phyloP scores from a whole-genome alignment of 306 rosid genomes.

The Datisca glomerata region DNA sequence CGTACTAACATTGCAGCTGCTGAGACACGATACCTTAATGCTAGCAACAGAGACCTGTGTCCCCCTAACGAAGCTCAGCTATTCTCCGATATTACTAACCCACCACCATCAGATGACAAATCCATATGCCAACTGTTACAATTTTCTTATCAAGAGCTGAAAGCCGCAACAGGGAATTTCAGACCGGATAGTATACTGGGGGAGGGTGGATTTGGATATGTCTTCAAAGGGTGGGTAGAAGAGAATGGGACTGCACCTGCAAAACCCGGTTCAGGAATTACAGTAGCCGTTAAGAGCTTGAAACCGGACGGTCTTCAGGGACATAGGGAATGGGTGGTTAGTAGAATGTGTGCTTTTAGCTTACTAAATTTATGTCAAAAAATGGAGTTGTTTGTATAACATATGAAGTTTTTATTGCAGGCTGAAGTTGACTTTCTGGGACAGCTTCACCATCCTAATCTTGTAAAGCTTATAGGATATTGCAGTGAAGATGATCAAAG shows the following conservation, averaged over 20 bases:
- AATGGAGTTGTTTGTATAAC: too few species aligned
- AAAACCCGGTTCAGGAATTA: constrained; percentile 80
- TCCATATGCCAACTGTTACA: constrained; percentile 50
- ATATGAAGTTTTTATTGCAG: too few species aligned
- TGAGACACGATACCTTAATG: constrained; percentile 80
- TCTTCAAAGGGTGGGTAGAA: constrained; percentile 95
- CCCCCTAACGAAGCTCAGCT: constrained; percentile 61
- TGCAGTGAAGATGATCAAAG: constrained; percentile 96
- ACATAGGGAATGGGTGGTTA: constrained; percentile 99
- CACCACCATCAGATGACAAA: constrained; percentile 39
- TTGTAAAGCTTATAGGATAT: constrained; percentile 86
- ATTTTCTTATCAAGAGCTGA: constrained; percentile 77
- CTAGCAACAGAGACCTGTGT: constrained; percentile 77
- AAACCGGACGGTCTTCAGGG: constrained; percentile 97
- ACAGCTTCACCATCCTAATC: constrained; percentile 96
- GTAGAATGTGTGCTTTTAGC: too few species aligned
- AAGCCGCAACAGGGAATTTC: constrained; percentile 94
- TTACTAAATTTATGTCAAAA: too few species aligned
- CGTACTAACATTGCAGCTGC: constrained; percentile 50
- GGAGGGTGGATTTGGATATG: constrained; percentile 91
- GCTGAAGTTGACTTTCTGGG: constrained; percentile 97
- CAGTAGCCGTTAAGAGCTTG: constrained; percentile 91
- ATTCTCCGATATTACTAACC: constrained; percentile 54
- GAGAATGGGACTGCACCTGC: constrained; percentile 97
- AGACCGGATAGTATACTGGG: constrained; percentile 96